These are phyloP conservation scores for Begonia peltatifolia DNA, from an alignment of 306 rosid species.

Conservation along the genomic window DNA sequence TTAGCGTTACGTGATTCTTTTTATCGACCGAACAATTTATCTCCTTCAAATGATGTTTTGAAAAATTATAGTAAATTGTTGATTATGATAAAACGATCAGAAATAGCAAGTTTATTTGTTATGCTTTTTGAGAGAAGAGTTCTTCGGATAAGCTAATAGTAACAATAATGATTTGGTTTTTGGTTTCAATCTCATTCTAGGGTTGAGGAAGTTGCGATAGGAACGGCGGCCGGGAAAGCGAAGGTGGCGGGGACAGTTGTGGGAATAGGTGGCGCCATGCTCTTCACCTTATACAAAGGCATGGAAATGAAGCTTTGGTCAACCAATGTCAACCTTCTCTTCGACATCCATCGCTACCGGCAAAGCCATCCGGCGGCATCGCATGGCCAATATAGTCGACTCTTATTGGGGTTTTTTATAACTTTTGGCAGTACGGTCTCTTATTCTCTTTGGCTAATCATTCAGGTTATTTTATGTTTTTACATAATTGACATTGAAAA, in stretches of 20 bases:
- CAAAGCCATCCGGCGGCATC: slow-evolving; percentile 8
- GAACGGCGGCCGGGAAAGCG: slow-evolving; percentile 24
- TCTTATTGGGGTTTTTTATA: slow-evolving; percentile 3
- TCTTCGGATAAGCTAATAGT: too few species aligned
- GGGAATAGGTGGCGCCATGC: slow-evolving; percentile 41
- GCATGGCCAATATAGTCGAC: not conserved
- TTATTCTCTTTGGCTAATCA: slow-evolving; percentile 33
- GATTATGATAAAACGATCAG: too few species aligned
- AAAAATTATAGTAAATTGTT: too few species aligned
- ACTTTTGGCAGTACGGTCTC: slow-evolving; percentile 15
- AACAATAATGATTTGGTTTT: too few species aligned
- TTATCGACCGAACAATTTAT: too few species aligned
- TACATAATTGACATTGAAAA: too few species aligned
- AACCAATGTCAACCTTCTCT: slow-evolving; percentile 10
- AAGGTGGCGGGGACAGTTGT: slow-evolving; percentile 28
- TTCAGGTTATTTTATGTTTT: slow-evolving; percentile 16
- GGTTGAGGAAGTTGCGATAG: slow-evolving; percentile 22
- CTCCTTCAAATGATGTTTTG: too few species aligned
- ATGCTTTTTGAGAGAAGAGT: too few species aligned
- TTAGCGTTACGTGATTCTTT: too few species aligned
- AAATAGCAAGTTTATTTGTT: too few species aligned
- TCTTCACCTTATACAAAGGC: slow-evolving; percentile 40
- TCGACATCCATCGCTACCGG: not conserved
- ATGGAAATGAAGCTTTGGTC: slow-evolving; percentile 13
- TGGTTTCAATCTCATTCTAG: not conserved